Conservation (phyloP, 2,329 filamentous ascomycete species). For the Talaromyces sp. region DNA sequence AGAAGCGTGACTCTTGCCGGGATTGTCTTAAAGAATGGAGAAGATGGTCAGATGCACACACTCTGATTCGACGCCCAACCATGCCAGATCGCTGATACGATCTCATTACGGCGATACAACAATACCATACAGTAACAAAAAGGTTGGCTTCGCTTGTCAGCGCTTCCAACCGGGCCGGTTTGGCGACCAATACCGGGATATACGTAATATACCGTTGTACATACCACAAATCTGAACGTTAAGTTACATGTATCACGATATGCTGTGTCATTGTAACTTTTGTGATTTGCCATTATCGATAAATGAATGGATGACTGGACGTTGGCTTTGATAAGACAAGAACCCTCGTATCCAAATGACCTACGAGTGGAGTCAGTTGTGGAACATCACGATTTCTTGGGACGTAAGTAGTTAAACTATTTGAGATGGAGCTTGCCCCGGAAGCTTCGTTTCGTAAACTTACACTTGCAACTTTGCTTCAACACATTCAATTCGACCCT, state of each 20-base stretch:
- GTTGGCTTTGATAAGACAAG: neutral
- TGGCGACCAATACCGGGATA: neutral
- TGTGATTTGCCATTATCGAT: neutral
- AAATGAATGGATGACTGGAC: too few species aligned
- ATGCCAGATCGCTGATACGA: neutral
- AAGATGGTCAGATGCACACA: neutral
- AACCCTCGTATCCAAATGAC: neutral
- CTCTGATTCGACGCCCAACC: neutral
- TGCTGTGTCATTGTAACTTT: neutral
- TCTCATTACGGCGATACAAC: neutral
- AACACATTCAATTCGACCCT: neutral
- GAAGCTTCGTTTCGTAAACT: constrained; percentile 4
- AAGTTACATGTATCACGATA: neutral
- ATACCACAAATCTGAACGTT: neutral
- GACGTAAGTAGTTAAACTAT: neutral
- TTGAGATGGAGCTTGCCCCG: constrained; percentile 6
- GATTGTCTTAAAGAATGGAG: neutral
- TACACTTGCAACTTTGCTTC: neutral
- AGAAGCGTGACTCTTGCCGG: neutral
- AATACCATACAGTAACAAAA: neutral
- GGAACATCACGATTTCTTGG: neutral
- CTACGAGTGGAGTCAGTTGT: neutral
- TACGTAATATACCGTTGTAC: neutral
- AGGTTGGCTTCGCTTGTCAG: constrained; percentile 3
- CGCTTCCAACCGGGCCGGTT: constrained; percentile 7